A percentile compares a stretch with the other conserved stretches of the same genome.
These are phyloP conservation scores for Apiotrichum akiyoshidainum DNA, from an alignment of 1,284 basidiomycete genomes.

Conservation along the genomic window DNA sequence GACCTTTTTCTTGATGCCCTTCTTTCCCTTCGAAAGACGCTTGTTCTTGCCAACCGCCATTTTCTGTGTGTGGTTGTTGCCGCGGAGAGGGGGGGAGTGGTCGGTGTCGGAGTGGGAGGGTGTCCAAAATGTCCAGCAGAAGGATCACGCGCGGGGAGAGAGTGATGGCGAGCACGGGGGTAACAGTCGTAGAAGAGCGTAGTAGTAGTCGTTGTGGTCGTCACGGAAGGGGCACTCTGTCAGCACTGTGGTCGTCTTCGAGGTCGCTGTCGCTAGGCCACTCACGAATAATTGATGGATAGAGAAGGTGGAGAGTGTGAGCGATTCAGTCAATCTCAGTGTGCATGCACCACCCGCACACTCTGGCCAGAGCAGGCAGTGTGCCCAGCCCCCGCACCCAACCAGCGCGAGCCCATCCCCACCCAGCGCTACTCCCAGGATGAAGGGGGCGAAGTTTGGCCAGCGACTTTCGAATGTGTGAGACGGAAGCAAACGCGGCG, in stretches of 20 bases:
- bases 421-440: too few relatives aligned
- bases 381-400: background rate
- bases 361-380: background rate
- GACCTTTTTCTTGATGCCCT: conserved; percentile 99
- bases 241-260: conserved; percentile 1
- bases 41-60: conserved; percentile 99
- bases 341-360: background rate
- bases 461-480: too few relatives aligned
- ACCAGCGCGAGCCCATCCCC: too few relatives aligned
- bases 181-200: background rate
- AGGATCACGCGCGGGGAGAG: background rate
- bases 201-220: background rate
- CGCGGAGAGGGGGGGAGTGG: background rate
- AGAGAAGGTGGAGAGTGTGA: background rate
- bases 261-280: background rate
- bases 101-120: background rate
- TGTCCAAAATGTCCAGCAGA: background rate
- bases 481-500: too few relatives aligned
- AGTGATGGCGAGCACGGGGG: background rate
- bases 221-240: background rate
- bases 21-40: conserved; percentile 98
- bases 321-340: background rate
- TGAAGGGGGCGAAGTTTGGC: too few relatives aligned
- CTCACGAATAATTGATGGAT: conserved; percentile 9
- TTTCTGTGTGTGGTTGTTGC: conserved; percentile 10